These are phyloP conservation scores for Colletotrichum sp. DNA, from an alignment of 2,329 filamentous ascomycete genomes.

Conservation along the genomic window DNA sequence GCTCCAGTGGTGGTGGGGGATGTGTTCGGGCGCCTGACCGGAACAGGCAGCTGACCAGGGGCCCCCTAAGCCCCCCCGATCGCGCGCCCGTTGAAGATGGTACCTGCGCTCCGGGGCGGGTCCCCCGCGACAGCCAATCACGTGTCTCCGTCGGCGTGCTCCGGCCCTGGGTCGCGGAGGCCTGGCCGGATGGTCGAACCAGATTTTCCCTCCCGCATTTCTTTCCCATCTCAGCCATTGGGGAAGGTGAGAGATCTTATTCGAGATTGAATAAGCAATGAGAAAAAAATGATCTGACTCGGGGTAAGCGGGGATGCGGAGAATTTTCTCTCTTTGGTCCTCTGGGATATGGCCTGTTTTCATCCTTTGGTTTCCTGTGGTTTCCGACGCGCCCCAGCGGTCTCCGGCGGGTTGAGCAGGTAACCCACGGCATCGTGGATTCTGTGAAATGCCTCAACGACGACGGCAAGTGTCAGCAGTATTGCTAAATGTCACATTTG, in stretches of 20 bases:
- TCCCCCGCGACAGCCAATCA: background rate
- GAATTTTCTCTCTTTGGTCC: background rate
- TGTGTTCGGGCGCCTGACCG: conserved; percentile 36
- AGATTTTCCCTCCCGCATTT: background rate
- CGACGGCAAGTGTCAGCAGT: background rate
- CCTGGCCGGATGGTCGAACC: background rate
- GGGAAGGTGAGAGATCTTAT: background rate
- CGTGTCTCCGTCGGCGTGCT: background rate
- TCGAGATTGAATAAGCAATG: background rate
- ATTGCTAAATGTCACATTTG: background rate
- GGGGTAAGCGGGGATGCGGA: background rate
- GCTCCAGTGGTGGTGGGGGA: background rate
- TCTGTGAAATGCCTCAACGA: background rate
- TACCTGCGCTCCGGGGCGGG: background rate
- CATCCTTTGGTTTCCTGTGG: background rate
- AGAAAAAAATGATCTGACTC: conserved; percentile 6
- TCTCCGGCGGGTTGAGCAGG: background rate
- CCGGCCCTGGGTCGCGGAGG: background rate
- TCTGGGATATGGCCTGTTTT: background rate
- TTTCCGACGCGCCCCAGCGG: conserved; percentile 3
- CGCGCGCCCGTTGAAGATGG: conserved; percentile 1
- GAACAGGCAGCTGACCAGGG: conserved; percentile 9
- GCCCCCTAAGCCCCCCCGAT: background rate
- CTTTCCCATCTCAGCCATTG: conserved; percentile 1
- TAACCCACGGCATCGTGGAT: background rate